A percentile compares a stretch with the other conserved stretches of the same genome.
Evolutionary conservation across 805 yeast species (phyloP).

Genomic region (Barnettozyma californica): DNA sequence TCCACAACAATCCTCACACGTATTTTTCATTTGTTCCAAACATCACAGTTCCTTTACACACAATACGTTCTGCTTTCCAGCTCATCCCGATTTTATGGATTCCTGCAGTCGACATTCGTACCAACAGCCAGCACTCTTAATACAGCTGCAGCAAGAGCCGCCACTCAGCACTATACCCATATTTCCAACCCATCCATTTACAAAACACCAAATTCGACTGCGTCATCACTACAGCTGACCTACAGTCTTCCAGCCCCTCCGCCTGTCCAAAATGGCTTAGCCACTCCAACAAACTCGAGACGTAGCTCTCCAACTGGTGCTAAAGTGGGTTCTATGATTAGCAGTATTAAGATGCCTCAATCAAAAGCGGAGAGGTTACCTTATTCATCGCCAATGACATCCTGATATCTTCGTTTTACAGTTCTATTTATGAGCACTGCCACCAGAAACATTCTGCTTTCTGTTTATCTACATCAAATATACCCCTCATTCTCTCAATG

Average conservation of each 20-base stretch:
- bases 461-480: background rate
- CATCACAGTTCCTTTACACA: constrained; percentile 5
- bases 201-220: constrained; percentile 10
- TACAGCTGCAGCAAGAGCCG: background rate
- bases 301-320: background rate
- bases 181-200: background rate
- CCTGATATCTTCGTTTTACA: background rate
- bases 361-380: background rate
- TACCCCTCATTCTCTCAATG: background rate
- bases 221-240: background rate
- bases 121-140: constrained; percentile 4
- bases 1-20: constrained; percentile 11
- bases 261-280: background rate
- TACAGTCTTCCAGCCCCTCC: background rate
- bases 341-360: background rate
- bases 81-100: background rate
- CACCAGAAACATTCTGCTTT: background rate
- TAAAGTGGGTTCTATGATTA: background rate
- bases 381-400: background rate
- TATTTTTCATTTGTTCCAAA: constrained; percentile 1
- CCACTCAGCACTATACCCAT: background rate
- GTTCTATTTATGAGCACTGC: background rate
- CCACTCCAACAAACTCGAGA: background rate
- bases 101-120: constrained; percentile 8
- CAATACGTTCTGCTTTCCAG: background rate